Percentiles rank a stretch among this genome's conserved stretches.
These are phyloP conservation scores for Wickerhamiella lipophila DNA, from an alignment of 805 yeast genomes.

Conservation along the genomic window DNA sequence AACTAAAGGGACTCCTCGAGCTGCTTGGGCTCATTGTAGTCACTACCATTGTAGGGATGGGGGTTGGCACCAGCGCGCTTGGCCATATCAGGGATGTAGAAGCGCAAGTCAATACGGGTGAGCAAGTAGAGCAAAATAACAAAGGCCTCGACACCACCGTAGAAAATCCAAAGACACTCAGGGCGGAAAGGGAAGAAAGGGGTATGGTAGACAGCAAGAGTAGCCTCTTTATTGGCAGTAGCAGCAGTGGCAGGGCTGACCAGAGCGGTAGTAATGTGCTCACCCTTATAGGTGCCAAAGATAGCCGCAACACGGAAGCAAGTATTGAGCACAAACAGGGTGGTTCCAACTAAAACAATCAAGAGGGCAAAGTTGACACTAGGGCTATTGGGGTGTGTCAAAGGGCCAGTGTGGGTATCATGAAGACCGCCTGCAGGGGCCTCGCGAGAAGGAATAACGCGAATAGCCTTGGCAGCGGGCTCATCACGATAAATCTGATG, in stretches of 20 bases:
- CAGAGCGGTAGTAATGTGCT: constrained; percentile 13
- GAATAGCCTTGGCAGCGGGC: constrained; percentile 35
- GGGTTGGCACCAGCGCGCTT: constrained; percentile 13
- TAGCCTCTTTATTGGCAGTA: neutral
- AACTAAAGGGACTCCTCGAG: constrained; percentile 11
- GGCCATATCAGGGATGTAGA: constrained; percentile 56
- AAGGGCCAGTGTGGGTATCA: constrained; percentile 40
- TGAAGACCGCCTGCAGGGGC: constrained; percentile 31
- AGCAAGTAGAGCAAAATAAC: constrained; percentile 45
- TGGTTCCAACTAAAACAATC: constrained; percentile 18
- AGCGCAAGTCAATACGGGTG: constrained; percentile 61
- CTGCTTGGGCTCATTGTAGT: constrained; percentile 16
- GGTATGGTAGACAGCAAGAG: constrained; percentile 8
- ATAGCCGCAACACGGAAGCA: constrained; percentile 27
- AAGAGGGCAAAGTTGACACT: constrained; percentile 34
- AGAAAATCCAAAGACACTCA: constrained; percentile 50
- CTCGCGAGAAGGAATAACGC: constrained; percentile 50
- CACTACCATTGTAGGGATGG: constrained; percentile 13
- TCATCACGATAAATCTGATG: constrained; percentile 32
- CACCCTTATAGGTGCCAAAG: constrained; percentile 19
- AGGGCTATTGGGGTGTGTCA: constrained; percentile 26
- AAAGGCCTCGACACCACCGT: constrained; percentile 55
- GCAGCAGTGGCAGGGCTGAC: neutral
- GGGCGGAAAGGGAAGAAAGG: constrained; percentile 39
- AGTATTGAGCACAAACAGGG: constrained; percentile 22